Conservation (phyloP, 305 asterid species). For the Fraxinus albicans region DNA sequence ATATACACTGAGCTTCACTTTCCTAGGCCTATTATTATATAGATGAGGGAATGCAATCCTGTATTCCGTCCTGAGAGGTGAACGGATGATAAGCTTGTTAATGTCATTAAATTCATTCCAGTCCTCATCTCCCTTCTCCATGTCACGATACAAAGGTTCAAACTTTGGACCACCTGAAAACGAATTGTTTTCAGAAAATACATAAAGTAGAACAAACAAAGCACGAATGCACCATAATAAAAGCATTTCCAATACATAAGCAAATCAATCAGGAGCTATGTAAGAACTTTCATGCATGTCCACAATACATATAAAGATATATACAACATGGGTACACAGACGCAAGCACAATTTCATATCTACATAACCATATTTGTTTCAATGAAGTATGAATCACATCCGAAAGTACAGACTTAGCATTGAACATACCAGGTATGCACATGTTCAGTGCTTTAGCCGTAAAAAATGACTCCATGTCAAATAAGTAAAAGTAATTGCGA, state of each 20-base stretch:
- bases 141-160: conserved; percentile 97
- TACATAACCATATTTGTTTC: background rate
- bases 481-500: conserved; percentile 91
- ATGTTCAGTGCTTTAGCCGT: conserved; percentile 99
- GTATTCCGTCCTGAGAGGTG: conserved; percentile 97
- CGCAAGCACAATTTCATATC: background rate
- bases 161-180: conserved; percentile 96
- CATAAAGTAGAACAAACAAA: background rate
- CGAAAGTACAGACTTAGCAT: background rate
- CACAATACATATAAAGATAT: background rate
- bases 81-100: conserved; percentile 91
- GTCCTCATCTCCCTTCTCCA: conserved; percentile 99
- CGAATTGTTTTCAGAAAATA: conserved; percentile 15
- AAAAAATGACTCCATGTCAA: conserved; percentile 99
- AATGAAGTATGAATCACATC: background rate
- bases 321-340: background rate
- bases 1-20: conserved; percentile 85
- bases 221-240: background rate
- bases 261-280: background rate
- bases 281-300: background rate
- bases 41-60: conserved; percentile 97
- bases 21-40: conserved; percentile 94
- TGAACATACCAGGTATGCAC: conserved; percentile 95
- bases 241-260: conserved; percentile 3
- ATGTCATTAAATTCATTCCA: conserved; percentile 99